Conservation (phyloP, 345 rosid genomes). For the Populus nigra region DNA sequence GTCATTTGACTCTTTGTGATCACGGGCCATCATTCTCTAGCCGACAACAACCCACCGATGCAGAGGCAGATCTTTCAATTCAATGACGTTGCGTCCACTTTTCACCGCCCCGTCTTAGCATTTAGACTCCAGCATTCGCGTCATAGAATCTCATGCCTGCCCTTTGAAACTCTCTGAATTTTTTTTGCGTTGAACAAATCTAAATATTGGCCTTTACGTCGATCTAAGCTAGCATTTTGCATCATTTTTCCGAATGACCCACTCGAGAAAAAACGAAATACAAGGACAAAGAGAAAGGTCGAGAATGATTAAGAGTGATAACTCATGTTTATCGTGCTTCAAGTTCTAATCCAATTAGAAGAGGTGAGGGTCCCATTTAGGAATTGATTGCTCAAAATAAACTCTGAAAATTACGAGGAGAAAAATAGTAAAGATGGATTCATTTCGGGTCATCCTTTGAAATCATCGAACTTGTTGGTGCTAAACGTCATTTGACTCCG, state of each 20-base stretch:
- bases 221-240: too few relatives aligned
- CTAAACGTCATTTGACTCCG: neutral
- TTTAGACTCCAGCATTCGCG: too few relatives aligned
- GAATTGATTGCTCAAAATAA: constrained; percentile 18
- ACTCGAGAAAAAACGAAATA: neutral
- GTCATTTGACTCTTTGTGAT: neutral
- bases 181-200: too few relatives aligned
- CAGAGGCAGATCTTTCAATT: neutral
- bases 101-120: neutral
- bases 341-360: neutral
- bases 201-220: too few relatives aligned
- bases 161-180: too few relatives aligned
- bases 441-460: neutral
- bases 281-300: neutral
- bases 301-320: neutral
- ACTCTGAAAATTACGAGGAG: neutral
- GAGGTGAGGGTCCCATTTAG: neutral
- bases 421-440: neutral
- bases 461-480: constrained; percentile 9
- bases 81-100: constrained; percentile 1
- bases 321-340: constrained; percentile 24
- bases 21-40: neutral
- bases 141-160: too few relatives aligned
- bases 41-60: neutral
- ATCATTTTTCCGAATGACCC: too few relatives aligned